Base-by-base conservation (phyloP, 805 yeast genomes). In the Metschnikowia sp. region DNA sequence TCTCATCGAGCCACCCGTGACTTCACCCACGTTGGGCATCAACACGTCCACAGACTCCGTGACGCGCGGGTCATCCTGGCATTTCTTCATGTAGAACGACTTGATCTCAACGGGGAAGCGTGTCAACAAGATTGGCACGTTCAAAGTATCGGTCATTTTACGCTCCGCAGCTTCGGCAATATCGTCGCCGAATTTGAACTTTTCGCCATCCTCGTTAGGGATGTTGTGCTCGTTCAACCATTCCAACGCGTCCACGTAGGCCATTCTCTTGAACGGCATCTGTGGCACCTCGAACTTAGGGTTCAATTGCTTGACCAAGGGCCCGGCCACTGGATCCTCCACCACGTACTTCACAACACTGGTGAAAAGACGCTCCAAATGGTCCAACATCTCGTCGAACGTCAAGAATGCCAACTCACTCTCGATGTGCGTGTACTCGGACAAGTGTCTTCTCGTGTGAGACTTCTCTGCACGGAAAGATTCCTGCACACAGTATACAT, bases 91-190 rank as follows among this genome's bases (percentile, higher is more conserved):
- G 85, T 94, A 94, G 80, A 94, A 94, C 6, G 98, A 89, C 72
- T 94, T 94, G 76, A 94, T 88, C 69, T 86, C 97, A 44, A 89
- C 88, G 45, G 99, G 99, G 92, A 94, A 94, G 62, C 91, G 81
- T 47, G 83, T 92, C 68, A 94, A 83, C 58, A 94, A 78, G 59
- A 94, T 91, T 55, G 99, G 99, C 55, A 79, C 86, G 64, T 91
- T 91, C 68, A 94, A 86, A 50, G 87, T 80, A 68, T 94, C 99
- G 32, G 96, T 89, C 99, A 94, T 94, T 71, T 85, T 88, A 69
- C 99, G 87, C 79, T 94, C 99, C 50, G 97, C 99, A 47, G 99
- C 99, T 75, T 94, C 99, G 51, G 98, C 97, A 55, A 94, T 94
- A 69, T 94, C 99, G 65, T 94, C 99, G 69, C 99, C 99, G 59